Percentiles rank a stretch among this genome's conserved stretches.
These are phyloP conservation scores for Aspergillus sp. DNA, from an alignment of 2,329 filamentous ascomycete species.

Conservation along the genomic window DNA sequence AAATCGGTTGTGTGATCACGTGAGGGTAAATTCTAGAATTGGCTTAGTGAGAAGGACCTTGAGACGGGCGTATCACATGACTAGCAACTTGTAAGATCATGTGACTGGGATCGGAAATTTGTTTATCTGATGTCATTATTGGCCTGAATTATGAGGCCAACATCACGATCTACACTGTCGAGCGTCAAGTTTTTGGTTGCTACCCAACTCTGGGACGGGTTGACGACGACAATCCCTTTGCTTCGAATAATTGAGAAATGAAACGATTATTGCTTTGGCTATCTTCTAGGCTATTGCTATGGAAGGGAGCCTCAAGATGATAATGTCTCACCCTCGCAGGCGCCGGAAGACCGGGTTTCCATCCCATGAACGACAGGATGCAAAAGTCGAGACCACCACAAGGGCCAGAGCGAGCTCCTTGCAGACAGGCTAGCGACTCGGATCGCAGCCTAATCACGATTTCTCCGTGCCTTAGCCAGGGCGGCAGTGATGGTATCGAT, in stretches of 20 bases:
- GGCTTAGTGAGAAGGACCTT: slow-evolving; percentile 17
- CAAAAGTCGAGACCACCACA: slow-evolving; percentile 11
- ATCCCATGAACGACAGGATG: slow-evolving; percentile 7
- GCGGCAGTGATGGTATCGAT: slow-evolving; percentile 15
- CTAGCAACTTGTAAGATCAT: neutral
- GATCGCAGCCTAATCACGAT: slow-evolving; percentile 16
- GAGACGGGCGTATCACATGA: slow-evolving; percentile 8
- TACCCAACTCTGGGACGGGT: neutral
- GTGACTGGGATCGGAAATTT: slow-evolving; percentile 6
- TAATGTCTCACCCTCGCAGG: slow-evolving; percentile 24
- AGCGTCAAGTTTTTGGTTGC: neutral
- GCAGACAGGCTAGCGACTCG: slow-evolving; percentile 16
- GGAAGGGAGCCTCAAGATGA: slow-evolving; percentile 19
- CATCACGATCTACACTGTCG: no score
- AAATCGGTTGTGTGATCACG: slow-evolving; percentile 45
- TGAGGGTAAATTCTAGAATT: slow-evolving; percentile 16
- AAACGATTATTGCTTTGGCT: slow-evolving; percentile 15
- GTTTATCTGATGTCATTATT: slow-evolving; percentile 4
- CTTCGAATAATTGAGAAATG: slow-evolving; percentile 15
- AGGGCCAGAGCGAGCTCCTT: slow-evolving; percentile 19
- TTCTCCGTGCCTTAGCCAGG: slow-evolving; percentile 17
- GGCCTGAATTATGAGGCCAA: neutral
- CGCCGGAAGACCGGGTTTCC: neutral
- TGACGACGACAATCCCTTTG: neutral
- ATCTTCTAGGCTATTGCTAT: slow-evolving; percentile 19